Conservation (phyloP, 2,329 filamentous ascomycete species). For the Diplodia intermedia region DNA sequence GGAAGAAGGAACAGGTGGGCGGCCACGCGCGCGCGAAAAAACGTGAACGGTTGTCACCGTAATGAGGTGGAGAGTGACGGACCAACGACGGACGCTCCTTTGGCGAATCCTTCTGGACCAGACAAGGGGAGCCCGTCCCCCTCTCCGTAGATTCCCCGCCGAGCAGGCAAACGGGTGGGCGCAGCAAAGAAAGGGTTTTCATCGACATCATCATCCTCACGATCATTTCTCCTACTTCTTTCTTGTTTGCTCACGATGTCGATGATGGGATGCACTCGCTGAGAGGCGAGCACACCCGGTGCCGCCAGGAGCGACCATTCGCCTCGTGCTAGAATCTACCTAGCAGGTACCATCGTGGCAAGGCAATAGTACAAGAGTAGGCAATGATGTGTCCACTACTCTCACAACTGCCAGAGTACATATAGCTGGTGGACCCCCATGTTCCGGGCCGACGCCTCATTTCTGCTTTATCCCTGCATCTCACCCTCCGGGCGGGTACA, state of each 20-base stretch:
- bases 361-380: neutral
- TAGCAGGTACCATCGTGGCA: no score
- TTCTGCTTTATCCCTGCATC: neutral
- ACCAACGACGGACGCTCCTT: neutral
- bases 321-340: neutral
- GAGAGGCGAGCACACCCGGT: no score
- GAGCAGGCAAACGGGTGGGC: neutral
- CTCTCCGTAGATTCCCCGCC: neutral
- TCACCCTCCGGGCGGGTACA: neutral
- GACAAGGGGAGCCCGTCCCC: no score
- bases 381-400: neutral
- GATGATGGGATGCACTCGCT: neutral
- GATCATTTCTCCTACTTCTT: neutral
- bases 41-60: no score
- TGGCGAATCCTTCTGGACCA: neutral
- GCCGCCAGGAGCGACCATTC: no score
- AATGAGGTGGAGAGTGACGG: neutral
- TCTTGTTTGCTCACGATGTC: neutral
- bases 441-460: neutral
- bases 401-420: neutral
- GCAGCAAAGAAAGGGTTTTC: neutral
- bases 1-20: no score
- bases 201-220: no score
- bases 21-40: no score
- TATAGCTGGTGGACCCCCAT: neutral